Evolutionary conservation across 495 filamentous ascomycete genomes (phyloP).

Genomic region (Xylaria acuta): DNA sequence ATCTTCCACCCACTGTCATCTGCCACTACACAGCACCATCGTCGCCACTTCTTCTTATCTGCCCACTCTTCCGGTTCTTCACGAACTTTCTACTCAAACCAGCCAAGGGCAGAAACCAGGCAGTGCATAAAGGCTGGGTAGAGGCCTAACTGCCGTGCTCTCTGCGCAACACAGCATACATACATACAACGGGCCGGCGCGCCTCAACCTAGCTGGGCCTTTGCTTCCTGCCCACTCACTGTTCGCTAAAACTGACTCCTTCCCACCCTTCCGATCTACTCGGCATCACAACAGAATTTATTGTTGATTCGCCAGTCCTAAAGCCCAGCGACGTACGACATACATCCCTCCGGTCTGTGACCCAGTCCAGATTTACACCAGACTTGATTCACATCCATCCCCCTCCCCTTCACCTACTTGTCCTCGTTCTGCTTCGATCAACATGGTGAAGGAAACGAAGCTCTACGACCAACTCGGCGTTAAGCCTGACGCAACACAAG

Average conservation of each 20-base stretch:
- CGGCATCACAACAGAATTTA: not conserved
- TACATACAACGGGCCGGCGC: not conserved
- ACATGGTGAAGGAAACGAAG: constrained; percentile 87
- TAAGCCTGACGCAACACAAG: constrained; percentile 79
- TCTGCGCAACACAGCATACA: constrained; percentile 7
- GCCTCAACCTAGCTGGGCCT: not conserved
- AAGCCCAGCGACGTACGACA: not conserved
- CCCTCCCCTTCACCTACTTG: constrained; percentile 5
- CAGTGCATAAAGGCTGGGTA: not conserved
- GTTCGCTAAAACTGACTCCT: not conserved
- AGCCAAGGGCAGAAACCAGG: not conserved
- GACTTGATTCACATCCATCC: not conserved
- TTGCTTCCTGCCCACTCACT: not conserved
- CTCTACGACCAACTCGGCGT: constrained; percentile 80
- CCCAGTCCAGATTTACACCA: not conserved
- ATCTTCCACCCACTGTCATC: constrained; percentile 3
- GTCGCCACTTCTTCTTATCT: constrained; percentile 6
- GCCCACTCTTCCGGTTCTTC: constrained; percentile 13
- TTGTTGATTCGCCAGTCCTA: constrained; percentile 21
- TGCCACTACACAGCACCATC: not conserved
- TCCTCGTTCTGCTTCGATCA: constrained; percentile 32
- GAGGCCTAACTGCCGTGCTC: not conserved
- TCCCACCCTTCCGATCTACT: not conserved
- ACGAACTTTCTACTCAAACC: constrained; percentile 14
- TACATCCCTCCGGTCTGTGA: not conserved